Evolutionary conservation across 306 rosid genomes (phyloP), one percentile per base, ranked within the genome.

Genomic region (Biancaea sappan): DNA sequence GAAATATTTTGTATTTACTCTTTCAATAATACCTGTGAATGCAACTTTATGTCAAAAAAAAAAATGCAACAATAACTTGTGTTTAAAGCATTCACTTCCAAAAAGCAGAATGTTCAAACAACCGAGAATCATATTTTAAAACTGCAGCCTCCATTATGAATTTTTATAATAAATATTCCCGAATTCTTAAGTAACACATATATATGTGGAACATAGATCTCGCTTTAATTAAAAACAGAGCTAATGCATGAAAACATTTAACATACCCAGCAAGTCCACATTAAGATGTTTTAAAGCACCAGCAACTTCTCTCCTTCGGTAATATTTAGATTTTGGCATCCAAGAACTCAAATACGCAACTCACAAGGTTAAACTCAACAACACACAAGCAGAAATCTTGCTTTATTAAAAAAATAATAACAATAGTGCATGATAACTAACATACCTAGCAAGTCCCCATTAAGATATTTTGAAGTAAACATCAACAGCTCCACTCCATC

Each of bases 401-500:
- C 35, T 16, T 34, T 34, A 31, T 52, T n/a, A 51, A 68, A 78
- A 56, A 32, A 32, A 62, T 64, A 75, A 66, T 7, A n/a, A n/a
- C n/a, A n/a, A n/a, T 16, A 15, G 50, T 43, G 50, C 72, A 24
- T 31, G 73, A 73, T 56, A 79, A 73, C 48, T 44, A 57, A 71
- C 86, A 47, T 71, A 91, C 97, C 77, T 78, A 70, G 84, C 2
- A 87, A 74, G 47, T 76, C 80, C 63, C 24, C 67, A 34, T 71
- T 73, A 64, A 94, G 88, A 78, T 78, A 84, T 70, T 73, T 76
- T 29, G 92, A 80, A 15, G 96, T n/a, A n/a, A n/a, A n/a, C 61
- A 94, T 69, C 37, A 89, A 72, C 86, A 91, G 56, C 79, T 94
- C 91, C 38, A 75, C 81, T 54, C 81, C 94, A 38, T 86, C 66